Conservation (phyloP, 2,329 filamentous ascomycete genomes). For the Rhytidhysteron rufulum region DNA sequence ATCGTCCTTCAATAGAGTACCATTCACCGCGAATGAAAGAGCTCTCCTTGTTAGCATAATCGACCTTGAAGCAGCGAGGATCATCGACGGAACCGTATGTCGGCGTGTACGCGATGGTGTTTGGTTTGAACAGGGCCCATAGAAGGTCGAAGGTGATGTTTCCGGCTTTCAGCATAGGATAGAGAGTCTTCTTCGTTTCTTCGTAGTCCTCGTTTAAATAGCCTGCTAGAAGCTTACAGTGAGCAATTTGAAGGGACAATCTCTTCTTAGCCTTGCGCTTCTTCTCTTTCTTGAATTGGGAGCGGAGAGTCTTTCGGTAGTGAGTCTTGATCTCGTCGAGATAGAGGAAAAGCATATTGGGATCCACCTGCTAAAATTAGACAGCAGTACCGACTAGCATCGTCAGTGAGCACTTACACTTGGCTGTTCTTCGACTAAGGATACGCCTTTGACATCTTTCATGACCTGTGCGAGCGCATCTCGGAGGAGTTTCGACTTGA, state of each 20-base stretch:
- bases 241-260: conserved; percentile 55
- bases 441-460: conserved; percentile 73
- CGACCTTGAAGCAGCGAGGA: conserved; percentile 77
- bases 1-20: conserved; percentile 73
- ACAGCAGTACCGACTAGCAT: no score
- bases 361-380: conserved; percentile 44
- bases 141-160: conserved; percentile 85
- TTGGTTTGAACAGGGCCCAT: conserved; percentile 87
- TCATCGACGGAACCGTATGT: conserved; percentile 76
- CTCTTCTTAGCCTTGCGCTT: conserved; percentile 60
- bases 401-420: conserved; percentile 52
- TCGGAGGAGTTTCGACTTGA: conserved; percentile 77
- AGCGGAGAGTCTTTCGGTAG: conserved; percentile 61
- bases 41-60: conserved; percentile 66
- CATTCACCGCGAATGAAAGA: conserved; percentile 69
- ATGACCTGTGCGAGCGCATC: conserved; percentile 68
- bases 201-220: conserved; percentile 82
- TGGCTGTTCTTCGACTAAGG: conserved; percentile 74
- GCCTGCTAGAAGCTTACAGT: conserved; percentile 69
- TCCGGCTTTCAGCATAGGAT: conserved; percentile 74
- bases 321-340: conserved; percentile 69
- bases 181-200: conserved; percentile 72
- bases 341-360: conserved; percentile 55
- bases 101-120: conserved; percentile 70
- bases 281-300: conserved; percentile 53